Conservation (phyloP, 2,329 filamentous ascomycete species). For the Ascochyta koolunga region DNA sequence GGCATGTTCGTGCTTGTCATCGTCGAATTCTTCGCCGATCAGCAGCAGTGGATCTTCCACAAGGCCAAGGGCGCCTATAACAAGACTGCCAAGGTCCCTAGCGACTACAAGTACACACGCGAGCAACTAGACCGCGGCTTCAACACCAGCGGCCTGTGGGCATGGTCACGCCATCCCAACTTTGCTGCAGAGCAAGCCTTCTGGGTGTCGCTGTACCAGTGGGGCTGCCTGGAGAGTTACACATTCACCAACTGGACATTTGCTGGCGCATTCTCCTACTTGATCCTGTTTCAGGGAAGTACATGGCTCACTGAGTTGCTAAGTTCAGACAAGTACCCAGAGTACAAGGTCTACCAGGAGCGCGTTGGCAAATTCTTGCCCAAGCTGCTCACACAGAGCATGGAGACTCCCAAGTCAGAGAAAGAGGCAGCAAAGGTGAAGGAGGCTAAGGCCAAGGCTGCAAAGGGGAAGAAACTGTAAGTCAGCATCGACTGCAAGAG, state of each 20-base stretch:
- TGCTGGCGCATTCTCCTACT: constrained; percentile 70
- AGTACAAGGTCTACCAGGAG: constrained; percentile 84
- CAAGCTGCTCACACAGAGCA: constrained; percentile 45
- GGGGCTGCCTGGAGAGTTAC: constrained; percentile 77
- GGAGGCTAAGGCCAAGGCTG: constrained; percentile 28
- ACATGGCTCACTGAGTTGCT: constrained; percentile 87
- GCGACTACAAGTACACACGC: constrained; percentile 65
- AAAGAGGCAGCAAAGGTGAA: constrained; percentile 31
- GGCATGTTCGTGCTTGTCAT: constrained; percentile 63
- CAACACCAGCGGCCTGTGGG: constrained; percentile 81
- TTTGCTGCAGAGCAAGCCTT: constrained; percentile 91
- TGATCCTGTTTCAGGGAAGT: constrained; percentile 86
- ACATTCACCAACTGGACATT: constrained; percentile 79
- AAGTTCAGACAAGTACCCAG: constrained; percentile 80
- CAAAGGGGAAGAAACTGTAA: constrained; percentile 14
- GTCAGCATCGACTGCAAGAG: neutral
- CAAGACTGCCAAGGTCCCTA: constrained; percentile 72
- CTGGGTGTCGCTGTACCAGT: constrained; percentile 88
- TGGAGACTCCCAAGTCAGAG: constrained; percentile 33
- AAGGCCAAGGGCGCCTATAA: constrained; percentile 78
- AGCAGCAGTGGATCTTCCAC: constrained; percentile 93
- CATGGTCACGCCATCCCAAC: constrained; percentile 89
- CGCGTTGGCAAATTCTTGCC: constrained; percentile 86
- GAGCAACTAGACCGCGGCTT: constrained; percentile 91
- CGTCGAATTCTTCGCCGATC: constrained; percentile 82